Base-by-base conservation (phyloP, 1,139 yeast genomes). In the Pichia sp. region DNA sequence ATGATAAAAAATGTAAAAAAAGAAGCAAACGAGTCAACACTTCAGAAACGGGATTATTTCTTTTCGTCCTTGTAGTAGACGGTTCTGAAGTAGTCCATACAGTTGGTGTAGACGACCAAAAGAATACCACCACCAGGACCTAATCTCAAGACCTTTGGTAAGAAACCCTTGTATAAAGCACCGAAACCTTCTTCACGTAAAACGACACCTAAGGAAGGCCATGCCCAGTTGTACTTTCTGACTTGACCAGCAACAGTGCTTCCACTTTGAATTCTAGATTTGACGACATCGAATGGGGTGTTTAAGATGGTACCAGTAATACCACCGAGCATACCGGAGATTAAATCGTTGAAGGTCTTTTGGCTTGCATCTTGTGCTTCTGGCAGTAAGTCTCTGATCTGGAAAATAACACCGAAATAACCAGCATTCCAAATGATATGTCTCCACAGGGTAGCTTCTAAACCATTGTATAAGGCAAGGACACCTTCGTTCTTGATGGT, bases 81-180 rank as follows among this genome's bases (percentile, higher is more conserved):
- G 15, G 77, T 72, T 71, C 96, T 79, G 75, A 93, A 93, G 74
- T 90, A 88, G 67, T 91, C 96, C 96, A 91, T 90, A 60, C 93
- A 83, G 33, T 91, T 77, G 44, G 97, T 89, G 75, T 90, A 93
- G 18, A 94, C 99, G 46, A 94, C 98, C 67, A 93, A 77, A 64
- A 94, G 75, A 59, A 94, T 91, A 73, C 99, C 99, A 67, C 99
- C 99, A 63, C 99, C 99, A 52, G 99, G 99, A 47, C 99, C 99
- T 60, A 94, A 77, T 77, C 99, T 85, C 67, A 93, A 77, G 19
- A 94, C 98, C 76, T 94, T 94, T 59, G 99, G 99, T 59, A 93
- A 68, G 79, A 93, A 93, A 40, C 97, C 98, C 72, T 88, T 91
- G 71, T 90, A 90, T 52, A 91, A 77, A 14, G 97, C 96, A 49